phyloP scores from a whole-genome alignment of 805 yeast species.

The Myxozyma udenii region DNA sequence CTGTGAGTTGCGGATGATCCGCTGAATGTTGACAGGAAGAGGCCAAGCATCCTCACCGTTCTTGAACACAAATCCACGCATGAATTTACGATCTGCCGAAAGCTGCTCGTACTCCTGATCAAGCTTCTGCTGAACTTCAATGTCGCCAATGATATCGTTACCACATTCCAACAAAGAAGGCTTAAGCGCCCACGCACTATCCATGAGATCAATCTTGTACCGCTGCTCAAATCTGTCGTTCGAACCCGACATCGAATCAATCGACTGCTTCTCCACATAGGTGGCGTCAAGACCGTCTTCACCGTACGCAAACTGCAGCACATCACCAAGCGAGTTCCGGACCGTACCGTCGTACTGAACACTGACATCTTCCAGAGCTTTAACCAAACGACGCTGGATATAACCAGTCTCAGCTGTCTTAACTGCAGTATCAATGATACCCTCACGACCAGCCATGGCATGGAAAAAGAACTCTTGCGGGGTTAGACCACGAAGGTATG shows the following conservation, averaged over 20 bases:
- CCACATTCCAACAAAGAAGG: conserved; percentile 84
- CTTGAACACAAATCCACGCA: conserved; percentile 77
- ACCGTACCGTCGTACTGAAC: conserved; percentile 98
- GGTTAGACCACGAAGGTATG: conserved; percentile 93
- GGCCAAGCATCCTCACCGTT: conserved; percentile 98
- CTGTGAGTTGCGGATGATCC: conserved; percentile 95
- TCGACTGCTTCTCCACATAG: conserved; percentile 92
- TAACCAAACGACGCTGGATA: conserved; percentile 95
- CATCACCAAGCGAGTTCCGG: conserved; percentile 93
- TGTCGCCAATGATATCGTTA: conserved; percentile 84
- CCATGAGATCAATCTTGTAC: conserved; percentile 83
- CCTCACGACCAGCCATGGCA: conserved; percentile 99
- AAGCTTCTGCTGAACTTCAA: conserved; percentile 71
- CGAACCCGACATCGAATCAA: conserved; percentile 94
- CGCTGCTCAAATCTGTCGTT: conserved; percentile 76
- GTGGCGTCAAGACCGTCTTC: conserved; percentile 99
- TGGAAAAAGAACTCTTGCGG: conserved; percentile 99
- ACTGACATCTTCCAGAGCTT: conserved; percentile 95
- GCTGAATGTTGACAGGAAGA: conserved; percentile 92
- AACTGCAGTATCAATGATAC: conserved; percentile 98
- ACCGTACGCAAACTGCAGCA: conserved; percentile 94
- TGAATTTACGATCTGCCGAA: conserved; percentile 66
- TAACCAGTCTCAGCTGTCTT: conserved; percentile 99
- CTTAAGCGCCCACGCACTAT: conserved; percentile 55
- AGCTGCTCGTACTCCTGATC: conserved; percentile 85